Percentiles rank a stretch among this genome's conserved stretches.
phyloP scores from a whole-genome alignment of 257 asterid genomes.

The Ophiorrhiza pumila region DNA sequence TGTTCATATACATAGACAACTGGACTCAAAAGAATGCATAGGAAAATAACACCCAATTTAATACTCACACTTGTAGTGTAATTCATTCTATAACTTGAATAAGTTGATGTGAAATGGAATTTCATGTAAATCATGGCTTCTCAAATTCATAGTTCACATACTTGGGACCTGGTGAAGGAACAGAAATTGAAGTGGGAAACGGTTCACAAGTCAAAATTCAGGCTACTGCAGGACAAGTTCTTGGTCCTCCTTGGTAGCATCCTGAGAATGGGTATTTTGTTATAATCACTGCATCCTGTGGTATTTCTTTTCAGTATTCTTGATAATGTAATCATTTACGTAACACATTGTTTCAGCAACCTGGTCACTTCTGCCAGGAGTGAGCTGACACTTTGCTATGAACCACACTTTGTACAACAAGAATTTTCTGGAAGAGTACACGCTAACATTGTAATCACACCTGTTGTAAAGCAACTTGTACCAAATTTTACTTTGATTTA shows the following conservation, averaged over 20 bases:
- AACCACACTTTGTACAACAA: conserved; percentile 79
- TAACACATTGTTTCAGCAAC: conserved; percentile 47
- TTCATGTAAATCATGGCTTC: conserved; percentile 1
- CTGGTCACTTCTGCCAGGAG: conserved; percentile 62
- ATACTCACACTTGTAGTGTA: not conserved
- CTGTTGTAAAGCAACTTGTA: conserved; percentile 78
- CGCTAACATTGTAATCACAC: conserved; percentile 80
- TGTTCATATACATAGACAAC: not conserved
- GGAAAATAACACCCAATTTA: not conserved
- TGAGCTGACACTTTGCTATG: conserved; percentile 60
- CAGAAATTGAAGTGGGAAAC: conserved; percentile 40
- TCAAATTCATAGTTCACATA: conserved; percentile 53
- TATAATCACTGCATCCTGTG: not conserved
- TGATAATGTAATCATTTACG: conserved; percentile 1
- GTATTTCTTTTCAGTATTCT: not conserved
- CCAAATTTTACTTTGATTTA: conserved; percentile 74
- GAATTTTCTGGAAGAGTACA: conserved; percentile 41
- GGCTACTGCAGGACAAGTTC: conserved; percentile 90
- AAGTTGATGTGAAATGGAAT: not conserved
- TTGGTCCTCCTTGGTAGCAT: conserved; percentile 98
- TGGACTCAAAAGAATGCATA: too few species aligned
- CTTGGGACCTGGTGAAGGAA: conserved; percentile 72
- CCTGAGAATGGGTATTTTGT: conserved; percentile 82
- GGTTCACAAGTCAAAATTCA: conserved; percentile 51
- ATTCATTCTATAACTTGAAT: not conserved